Evolutionary conservation across 2,329 filamentous ascomycete species (phyloP).

Genomic region (Zymoseptoria crescenta): DNA sequence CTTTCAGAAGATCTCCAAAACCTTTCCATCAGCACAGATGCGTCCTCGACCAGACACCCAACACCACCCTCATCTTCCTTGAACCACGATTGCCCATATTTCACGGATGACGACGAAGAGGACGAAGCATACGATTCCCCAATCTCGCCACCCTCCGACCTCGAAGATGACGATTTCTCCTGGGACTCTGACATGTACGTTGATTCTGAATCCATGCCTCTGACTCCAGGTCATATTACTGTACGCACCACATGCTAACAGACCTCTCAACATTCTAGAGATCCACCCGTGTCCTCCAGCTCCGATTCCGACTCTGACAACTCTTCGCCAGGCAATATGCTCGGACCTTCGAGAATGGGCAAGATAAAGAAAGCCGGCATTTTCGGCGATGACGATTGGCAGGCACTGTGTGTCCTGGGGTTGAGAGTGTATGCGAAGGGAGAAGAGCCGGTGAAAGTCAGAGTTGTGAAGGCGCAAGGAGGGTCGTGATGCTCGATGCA

Average conservation of each 20-base stretch:
- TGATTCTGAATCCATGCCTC: not conserved
- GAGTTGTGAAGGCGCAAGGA: conserved; percentile 43
- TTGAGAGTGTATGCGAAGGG: conserved; percentile 48
- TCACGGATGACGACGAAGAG: conserved; percentile 2
- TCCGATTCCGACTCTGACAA: conserved; percentile 1
- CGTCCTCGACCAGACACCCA: not conserved
- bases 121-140: conserved; percentile 16
- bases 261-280: conserved; percentile 4
- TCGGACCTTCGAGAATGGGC: not conserved
- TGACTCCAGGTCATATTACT: not conserved
- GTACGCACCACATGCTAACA: not conserved
- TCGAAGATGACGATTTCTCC: conserved; percentile 27
- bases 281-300: conserved; percentile 15
- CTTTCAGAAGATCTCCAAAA: not conserved
- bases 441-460: conserved; percentile 42
- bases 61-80: conserved; percentile 2
- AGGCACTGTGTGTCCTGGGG: conserved; percentile 53
- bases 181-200: conserved; percentile 27
- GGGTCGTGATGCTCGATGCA: conserved; percentile 11
- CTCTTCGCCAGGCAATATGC: not conserved
- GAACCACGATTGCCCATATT: not conserved
- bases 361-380: conserved; percentile 31
- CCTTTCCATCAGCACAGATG: not conserved
- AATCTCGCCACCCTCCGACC: conserved; percentile 15
- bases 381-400: conserved; percentile 49